A percentile compares a stretch with the other conserved stretches of the same genome.
Conservation (phyloP, 176 grass and related monocot species). For the Avena eriantha region DNA sequence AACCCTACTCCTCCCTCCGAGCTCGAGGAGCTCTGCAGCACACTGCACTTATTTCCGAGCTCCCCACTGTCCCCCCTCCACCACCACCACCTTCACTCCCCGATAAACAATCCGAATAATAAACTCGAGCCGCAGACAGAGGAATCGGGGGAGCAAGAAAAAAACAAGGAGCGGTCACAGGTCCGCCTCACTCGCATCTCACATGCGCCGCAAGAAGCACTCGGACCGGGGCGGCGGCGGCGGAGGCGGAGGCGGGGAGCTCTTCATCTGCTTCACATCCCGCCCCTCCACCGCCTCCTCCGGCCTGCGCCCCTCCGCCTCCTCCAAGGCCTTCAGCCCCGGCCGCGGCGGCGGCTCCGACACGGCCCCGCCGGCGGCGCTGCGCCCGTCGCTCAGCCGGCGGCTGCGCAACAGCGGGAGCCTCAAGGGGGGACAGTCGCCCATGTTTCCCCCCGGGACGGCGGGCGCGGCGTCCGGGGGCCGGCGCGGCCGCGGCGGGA, state of each 20-base stretch:
- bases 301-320: constrained; percentile 41
- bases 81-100: not conserved
- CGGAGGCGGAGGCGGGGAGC: constrained; percentile 57
- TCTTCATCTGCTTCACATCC: constrained; percentile 81
- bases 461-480: constrained; percentile 14
- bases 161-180: constrained; percentile 16
- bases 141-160: not conserved
- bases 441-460: constrained; percentile 78
- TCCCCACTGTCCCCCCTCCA: not conserved
- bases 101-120: constrained; percentile 7
- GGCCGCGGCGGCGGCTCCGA: constrained; percentile 34
- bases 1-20: not conserved
- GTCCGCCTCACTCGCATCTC: not conserved
- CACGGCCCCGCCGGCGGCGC: constrained; percentile 41
- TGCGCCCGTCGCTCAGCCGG: constrained; percentile 77
- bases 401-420: constrained; percentile 82
- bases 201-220: constrained; percentile 69
- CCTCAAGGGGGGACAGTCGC: constrained; percentile 92
- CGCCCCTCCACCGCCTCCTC: constrained; percentile 51
- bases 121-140: not conserved
- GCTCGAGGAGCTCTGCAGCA: not conserved
- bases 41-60: constrained; percentile 17
- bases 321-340: constrained; percentile 71
- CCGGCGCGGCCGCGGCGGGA: constrained; percentile 48
- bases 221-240: constrained; percentile 57